Evolutionary conservation across 2,329 filamentous ascomycete species (phyloP).

Genomic region (Phyllosticta citriasiana): DNA sequence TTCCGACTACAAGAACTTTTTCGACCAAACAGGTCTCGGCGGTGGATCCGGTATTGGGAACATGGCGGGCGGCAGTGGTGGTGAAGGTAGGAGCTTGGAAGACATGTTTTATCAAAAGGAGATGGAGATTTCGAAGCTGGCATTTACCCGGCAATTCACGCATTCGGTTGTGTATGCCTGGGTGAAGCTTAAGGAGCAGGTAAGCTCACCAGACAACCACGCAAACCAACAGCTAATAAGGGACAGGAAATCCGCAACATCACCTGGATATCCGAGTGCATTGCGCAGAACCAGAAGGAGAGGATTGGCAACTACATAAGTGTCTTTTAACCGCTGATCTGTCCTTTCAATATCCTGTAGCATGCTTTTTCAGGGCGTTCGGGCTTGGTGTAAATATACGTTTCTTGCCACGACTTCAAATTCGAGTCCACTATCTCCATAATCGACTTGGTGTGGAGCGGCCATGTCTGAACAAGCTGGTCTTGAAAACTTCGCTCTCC

Average conservation of each 20-base stretch:
- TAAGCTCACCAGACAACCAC: slow-evolving; percentile 36
- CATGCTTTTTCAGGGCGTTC: slow-evolving; percentile 5
- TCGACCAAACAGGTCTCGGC: slow-evolving; percentile 76
- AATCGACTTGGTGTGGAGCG: too few species aligned
- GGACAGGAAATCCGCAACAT: slow-evolving; percentile 94
- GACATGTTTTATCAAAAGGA: slow-evolving; percentile 99
- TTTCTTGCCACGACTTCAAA: slow-evolving; percentile 2
- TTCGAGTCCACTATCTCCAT: background rate
- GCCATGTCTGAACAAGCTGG: too few species aligned
- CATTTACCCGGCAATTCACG: slow-evolving; percentile 93
- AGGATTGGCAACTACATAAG: slow-evolving; percentile 98
- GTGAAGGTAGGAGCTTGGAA: slow-evolving; percentile 82
- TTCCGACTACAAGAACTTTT: slow-evolving; percentile 88
- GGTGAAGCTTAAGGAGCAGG: slow-evolving; percentile 96
- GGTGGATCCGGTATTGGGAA: slow-evolving; percentile 69
- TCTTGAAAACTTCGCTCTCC: too few species aligned
- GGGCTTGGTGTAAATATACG: slow-evolving; percentile 6
- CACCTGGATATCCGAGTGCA: slow-evolving; percentile 98
- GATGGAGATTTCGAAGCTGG: slow-evolving; percentile 94
- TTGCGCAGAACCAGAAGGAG: slow-evolving; percentile 99
- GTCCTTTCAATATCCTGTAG: slow-evolving; percentile 9
- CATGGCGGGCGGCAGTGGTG: slow-evolving; percentile 68
- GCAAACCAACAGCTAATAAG: background rate
- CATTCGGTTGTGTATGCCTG: slow-evolving; percentile 93
- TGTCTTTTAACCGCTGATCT: slow-evolving; percentile 55